Percentiles rank a stretch among this genome's conserved stretches.
phyloP scores from a whole-genome alignment of 1,139 yeast genomes.

The Hanseniaspora uvarum region DNA sequence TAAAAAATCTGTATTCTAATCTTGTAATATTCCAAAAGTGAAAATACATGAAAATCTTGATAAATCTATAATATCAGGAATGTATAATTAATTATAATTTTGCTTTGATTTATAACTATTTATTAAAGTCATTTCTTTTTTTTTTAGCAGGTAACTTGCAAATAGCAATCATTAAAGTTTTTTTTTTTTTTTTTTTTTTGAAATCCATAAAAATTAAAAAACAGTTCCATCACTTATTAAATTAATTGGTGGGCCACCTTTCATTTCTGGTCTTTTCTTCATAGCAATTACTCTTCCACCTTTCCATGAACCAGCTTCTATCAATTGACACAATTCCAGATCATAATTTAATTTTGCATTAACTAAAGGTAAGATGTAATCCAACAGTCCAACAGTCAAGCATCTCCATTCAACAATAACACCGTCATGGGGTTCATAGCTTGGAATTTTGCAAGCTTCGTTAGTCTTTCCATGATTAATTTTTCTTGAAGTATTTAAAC shows the following conservation, averaged over 20 bases:
- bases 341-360: slow-evolving; percentile 36
- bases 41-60: no score
- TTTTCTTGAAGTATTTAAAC: slow-evolving; percentile 30
- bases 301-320: slow-evolving; percentile 58
- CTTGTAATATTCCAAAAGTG: no score
- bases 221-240: slow-evolving; percentile 51
- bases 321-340: slow-evolving; percentile 42
- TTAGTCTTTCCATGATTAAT: slow-evolving; percentile 20
- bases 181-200: no score
- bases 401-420: slow-evolving; percentile 59
- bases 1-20: no score
- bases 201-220: slow-evolving; percentile 33
- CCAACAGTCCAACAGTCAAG: slow-evolving; percentile 45
- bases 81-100: no score
- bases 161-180: neutral
- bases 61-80: no score
- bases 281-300: slow-evolving; percentile 51
- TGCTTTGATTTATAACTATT: no score
- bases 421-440: slow-evolving; percentile 44
- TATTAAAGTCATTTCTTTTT: no score
- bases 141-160: no score
- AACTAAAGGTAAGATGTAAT: slow-evolving; percentile 39
- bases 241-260: slow-evolving; percentile 49
- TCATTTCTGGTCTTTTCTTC: slow-evolving; percentile 37
- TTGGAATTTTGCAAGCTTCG: slow-evolving; percentile 33